phyloP scores from a whole-genome alignment of 352 stramenopile genomes.

The Globisporangium middletonii region DNA sequence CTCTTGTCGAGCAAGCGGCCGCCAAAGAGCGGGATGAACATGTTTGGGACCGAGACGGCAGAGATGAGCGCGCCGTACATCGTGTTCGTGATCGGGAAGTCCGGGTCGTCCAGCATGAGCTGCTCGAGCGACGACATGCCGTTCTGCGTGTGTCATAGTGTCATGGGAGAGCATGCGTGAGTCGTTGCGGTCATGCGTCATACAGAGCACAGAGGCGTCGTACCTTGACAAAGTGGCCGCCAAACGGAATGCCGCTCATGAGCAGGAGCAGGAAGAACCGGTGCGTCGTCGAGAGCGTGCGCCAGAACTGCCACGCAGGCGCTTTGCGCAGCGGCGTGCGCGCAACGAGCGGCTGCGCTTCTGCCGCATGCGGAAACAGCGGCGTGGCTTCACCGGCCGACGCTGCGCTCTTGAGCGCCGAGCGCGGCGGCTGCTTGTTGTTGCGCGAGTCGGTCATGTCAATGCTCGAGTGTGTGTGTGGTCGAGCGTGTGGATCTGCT shows the following conservation, averaged over 20 bases:
- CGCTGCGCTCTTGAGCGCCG: not conserved
- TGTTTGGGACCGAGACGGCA: constrained; percentile 76
- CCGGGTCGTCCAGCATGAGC: constrained; percentile 68
- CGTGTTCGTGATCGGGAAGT: constrained; percentile 77
- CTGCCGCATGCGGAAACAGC: not conserved
- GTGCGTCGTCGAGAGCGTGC: constrained; percentile 49
- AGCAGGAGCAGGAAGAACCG: constrained; percentile 80
- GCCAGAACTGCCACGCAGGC: constrained; percentile 66
- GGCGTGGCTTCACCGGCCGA: constrained; percentile 5
- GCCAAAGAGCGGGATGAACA: constrained; percentile 76
- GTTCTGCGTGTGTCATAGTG: constrained; percentile 28
- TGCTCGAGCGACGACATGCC: constrained; percentile 76
- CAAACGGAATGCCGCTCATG: constrained; percentile 84
- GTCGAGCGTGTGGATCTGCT: too few species aligned
- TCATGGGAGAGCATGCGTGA: too few species aligned
- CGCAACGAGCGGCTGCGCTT: constrained; percentile 1
- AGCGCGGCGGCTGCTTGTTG: constrained; percentile 2
- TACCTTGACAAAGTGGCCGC: constrained; percentile 83
- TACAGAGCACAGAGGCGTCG: not conserved
- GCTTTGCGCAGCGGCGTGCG: constrained; percentile 30
- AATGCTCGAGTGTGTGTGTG: too few species aligned
- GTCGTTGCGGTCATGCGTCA: too few species aligned
- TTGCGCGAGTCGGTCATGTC: too few species aligned
- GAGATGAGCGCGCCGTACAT: constrained; percentile 83
- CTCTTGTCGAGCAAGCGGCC: constrained; percentile 76